Evolutionary conservation across 2,329 filamentous ascomycete species (phyloP).

Genomic region (Aspergillus cejpii): DNA sequence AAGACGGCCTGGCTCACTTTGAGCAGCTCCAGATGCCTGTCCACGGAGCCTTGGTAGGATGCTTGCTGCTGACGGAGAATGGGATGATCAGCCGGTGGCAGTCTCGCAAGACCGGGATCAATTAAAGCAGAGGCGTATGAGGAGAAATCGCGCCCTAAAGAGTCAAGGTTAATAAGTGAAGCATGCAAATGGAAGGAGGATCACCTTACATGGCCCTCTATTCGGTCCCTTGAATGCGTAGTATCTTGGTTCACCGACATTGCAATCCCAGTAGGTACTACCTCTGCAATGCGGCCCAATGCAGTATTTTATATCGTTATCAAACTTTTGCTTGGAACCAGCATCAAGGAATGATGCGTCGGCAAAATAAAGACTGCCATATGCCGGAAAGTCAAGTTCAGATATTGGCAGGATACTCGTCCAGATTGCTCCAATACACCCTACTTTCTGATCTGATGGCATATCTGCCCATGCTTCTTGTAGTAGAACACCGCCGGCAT

Average conservation of each 20-base stretch:
- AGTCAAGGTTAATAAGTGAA: too few relatives aligned
- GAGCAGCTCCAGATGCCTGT: constrained; percentile 12
- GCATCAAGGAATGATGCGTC: constrained; percentile 21
- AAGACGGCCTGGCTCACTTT: constrained; percentile 17
- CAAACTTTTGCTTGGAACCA: constrained; percentile 19
- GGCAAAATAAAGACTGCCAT: constrained; percentile 36
- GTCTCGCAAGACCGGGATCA: constrained; percentile 18
- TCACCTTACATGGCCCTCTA: too few relatives aligned
- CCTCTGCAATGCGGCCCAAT: constrained; percentile 30
- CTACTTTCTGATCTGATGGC: constrained; percentile 29
- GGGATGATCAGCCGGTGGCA: too few relatives aligned
- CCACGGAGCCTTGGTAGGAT: constrained; percentile 15
- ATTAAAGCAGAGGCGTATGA: too few relatives aligned
- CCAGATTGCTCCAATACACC: constrained; percentile 27
- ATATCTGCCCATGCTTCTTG: constrained; percentile 31
- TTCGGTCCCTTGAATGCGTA: too few relatives aligned
- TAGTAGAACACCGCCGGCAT: constrained; percentile 30
- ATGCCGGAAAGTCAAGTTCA: constrained; percentile 34
- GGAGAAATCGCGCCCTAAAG: too few relatives aligned
- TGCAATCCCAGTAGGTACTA: too few relatives aligned
- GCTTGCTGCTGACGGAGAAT: not conserved
- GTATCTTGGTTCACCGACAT: too few relatives aligned
- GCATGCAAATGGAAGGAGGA: too few relatives aligned
- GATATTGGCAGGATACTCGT: constrained; percentile 26
- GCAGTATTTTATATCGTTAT: constrained; percentile 28